A percentile compares a stretch with the other conserved stretches of the same genome.
These are phyloP conservation scores for Kernera saxatilis DNA, from an alignment of 345 rosid genomes.

Conservation along the genomic window DNA sequence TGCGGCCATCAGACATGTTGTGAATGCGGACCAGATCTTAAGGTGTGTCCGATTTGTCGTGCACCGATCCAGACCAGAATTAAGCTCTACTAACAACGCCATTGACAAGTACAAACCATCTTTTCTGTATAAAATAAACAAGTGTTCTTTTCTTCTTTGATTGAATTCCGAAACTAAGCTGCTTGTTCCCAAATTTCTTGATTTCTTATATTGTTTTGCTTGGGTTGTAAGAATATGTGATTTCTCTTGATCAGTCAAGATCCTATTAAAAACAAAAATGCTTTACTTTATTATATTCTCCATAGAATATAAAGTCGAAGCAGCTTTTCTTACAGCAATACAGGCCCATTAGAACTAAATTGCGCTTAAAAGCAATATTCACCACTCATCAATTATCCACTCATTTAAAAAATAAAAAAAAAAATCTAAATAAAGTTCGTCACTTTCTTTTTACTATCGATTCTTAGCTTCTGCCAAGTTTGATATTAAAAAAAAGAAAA, in stretches of 20 bases:
- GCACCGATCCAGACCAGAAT: constrained; percentile 61
- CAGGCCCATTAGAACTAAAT: not conserved
- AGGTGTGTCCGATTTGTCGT: constrained; percentile 81
- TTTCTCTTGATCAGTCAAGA: not conserved
- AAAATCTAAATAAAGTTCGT: not conserved
- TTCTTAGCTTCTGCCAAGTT: constrained; percentile 17
- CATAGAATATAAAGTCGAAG: too few relatives aligned
- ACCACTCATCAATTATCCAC: constrained; percentile 23
- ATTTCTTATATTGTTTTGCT: not conserved
- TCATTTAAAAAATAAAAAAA: not conserved
- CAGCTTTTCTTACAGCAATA: not conserved
- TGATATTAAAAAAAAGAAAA: not conserved
- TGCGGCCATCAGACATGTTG: constrained; percentile 99
- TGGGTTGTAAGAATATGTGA: constrained; percentile 3
- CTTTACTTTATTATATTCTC: not conserved
- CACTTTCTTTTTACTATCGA: not conserved
- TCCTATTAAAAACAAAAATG: not conserved
- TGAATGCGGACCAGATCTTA: constrained; percentile 74
- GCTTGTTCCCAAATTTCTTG: not conserved
- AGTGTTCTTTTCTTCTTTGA: constrained; percentile 23
- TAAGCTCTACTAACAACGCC: constrained; percentile 78
- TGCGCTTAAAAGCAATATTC: not conserved
- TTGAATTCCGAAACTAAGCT: not conserved
- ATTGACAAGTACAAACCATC: too few relatives aligned
- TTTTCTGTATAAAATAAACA: constrained; percentile 1